Percentiles rank a stretch among this genome's conserved stretches.
These are phyloP conservation scores for Rubus idaeus DNA, from an alignment of 306 rosid genomes.

Conservation along the genomic window DNA sequence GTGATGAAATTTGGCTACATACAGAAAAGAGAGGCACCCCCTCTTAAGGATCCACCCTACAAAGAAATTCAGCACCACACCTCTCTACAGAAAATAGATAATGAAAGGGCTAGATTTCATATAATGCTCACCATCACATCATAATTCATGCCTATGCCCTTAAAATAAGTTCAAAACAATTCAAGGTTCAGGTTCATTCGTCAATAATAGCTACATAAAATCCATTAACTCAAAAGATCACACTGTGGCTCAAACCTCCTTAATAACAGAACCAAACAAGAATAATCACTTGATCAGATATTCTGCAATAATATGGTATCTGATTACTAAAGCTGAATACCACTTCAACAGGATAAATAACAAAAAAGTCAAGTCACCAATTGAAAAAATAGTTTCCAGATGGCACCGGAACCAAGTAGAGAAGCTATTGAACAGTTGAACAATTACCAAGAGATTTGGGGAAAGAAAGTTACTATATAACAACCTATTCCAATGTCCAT, in stretches of 20 bases:
- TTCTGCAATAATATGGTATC: neutral
- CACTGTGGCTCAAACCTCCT: neutral
- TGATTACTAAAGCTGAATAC: neutral
- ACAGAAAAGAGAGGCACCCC: neutral
- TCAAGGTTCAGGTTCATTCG: neutral
- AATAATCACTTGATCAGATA: neutral
- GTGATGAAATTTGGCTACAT: neutral
- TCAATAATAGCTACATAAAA: neutral
- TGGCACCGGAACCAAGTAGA: constrained; percentile 8
- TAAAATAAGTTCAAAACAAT: neutral
- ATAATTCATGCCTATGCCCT: neutral
- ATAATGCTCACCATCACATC: constrained; percentile 1
- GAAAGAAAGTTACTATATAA: constrained; percentile 37
- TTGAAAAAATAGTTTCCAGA: neutral
- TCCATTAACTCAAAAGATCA: neutral
- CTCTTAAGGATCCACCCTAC: neutral
- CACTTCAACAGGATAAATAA: neutral
- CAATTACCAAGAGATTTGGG: constrained; percentile 28
- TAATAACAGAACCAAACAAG: neutral
- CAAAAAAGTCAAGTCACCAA: neutral
- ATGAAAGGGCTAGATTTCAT: neutral
- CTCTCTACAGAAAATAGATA: neutral
- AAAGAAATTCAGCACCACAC: neutral
- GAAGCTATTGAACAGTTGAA: constrained; percentile 20
- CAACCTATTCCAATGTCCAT: constrained; percentile 82